These are phyloP conservation scores for Geum urbanum DNA, from an alignment of 306 rosid species.

Conservation along the genomic window DNA sequence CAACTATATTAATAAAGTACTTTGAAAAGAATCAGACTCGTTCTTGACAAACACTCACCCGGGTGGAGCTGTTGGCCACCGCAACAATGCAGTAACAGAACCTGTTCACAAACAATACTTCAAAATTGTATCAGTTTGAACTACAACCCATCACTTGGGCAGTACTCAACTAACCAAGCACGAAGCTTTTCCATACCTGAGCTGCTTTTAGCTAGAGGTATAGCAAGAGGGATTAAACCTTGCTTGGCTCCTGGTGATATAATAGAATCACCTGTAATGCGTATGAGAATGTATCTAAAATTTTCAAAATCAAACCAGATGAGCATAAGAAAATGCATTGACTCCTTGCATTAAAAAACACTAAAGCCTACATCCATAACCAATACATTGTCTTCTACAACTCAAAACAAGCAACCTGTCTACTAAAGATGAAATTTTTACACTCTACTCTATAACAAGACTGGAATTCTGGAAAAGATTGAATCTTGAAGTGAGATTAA, in stretches of 20 bases:
- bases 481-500: slow-evolving; percentile 4
- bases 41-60: slow-evolving; percentile 48
- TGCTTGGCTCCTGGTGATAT: slow-evolving; percentile 78
- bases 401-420: slow-evolving; percentile 6
- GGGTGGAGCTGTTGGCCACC: slow-evolving; percentile 97
- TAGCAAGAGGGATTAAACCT: slow-evolving; percentile 72
- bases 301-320: not conserved
- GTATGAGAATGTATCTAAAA: not conserved
- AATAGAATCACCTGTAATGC: slow-evolving; percentile 68
- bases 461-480: not conserved
- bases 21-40: not conserved
- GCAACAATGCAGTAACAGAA: slow-evolving; percentile 68
- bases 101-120: slow-evolving; percentile 38
- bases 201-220: slow-evolving; percentile 66
- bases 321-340: not conserved
- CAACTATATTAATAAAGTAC: slow-evolving; percentile 27
- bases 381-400: not conserved
- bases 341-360: not conserved
- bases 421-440: not conserved
- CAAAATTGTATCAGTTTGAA: slow-evolving; percentile 17
- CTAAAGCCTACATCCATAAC: not conserved
- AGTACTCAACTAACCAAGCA: not conserved
- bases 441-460: not conserved
- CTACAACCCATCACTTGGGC: slow-evolving; percentile 5
- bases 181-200: slow-evolving; percentile 45